Base-by-base conservation (phyloP, 306 rosid species). In the Erythrophleum fordii region DNA sequence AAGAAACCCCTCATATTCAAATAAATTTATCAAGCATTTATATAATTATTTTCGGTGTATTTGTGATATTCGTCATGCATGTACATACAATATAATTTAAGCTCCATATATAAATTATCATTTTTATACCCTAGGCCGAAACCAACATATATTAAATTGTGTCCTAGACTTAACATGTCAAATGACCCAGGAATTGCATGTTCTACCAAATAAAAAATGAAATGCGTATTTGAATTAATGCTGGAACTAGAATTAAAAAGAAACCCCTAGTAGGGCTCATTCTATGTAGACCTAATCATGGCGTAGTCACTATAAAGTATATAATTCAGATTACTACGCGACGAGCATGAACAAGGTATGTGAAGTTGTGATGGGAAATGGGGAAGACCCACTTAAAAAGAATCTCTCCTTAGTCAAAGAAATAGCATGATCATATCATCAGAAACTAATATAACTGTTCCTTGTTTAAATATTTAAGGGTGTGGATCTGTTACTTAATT, bases 261-360 rank as follows among this genome's bases (percentile, higher is more conserved):
- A 46, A 20, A 52, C 20, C 26, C 46, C 45, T 28, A 53, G 45
- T 76, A 76, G 83, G 80, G 81, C 72, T 79, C 79, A 77, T 77
- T 79, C 83, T 35, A 79, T 67, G 72, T 84, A 89, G 90, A 82
- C 81, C 76, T 84, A 69, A 91, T 91, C 44, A 91, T 86, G 56
- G 44, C 29, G 46, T 79, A 73, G 82, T 59, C 73, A 76, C 72
- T 49, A 82, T 79, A 77, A 77, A 73, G 71, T 52, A 66, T 39
- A 64, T 41, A 67, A 78, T 51, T 87, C 69, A 65, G 79, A 69
- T 62, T 69, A 84, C 77, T 83, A 85, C 91, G 91, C 83, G 91
- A 72, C 2, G 81, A 83, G 88, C 93, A 88, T 89, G 85, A 81
- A 87, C 20, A 12, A 13, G 67, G 39, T 12, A 12, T 60, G 67